Percentiles rank a stretch among this genome's conserved stretches.
Evolutionary conservation across 2,329 filamentous ascomycete species (phyloP).

Genomic region (Curvularia hawaiiensis): DNA sequence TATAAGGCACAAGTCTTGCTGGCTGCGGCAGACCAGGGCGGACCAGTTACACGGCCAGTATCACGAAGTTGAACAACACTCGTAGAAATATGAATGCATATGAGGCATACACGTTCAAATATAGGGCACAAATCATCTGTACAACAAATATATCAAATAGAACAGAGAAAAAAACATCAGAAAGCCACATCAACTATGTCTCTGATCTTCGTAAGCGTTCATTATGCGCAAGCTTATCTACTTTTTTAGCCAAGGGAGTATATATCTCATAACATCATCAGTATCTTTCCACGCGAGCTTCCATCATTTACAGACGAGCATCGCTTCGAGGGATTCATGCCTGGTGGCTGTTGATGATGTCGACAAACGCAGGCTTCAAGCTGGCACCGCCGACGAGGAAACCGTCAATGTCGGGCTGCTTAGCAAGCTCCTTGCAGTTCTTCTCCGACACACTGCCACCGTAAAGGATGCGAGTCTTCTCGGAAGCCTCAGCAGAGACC

Average conservation of each 20-base stretch:
- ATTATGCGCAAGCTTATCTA: constrained; percentile 12
- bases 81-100: background rate
- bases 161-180: background rate
- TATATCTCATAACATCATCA: constrained; percentile 8
- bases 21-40: background rate
- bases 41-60: background rate
- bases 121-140: constrained; percentile 26
- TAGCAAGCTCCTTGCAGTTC: constrained; percentile 93
- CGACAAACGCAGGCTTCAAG: constrained; percentile 89
- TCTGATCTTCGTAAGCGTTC: constrained; percentile 6
- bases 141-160: constrained; percentile 26
- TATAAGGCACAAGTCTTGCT: background rate
- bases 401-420: constrained; percentile 94
- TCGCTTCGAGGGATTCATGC: constrained; percentile 46
- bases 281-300: constrained; percentile 1
- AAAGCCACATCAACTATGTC: background rate
- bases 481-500: constrained; percentile 77
- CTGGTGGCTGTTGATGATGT: constrained; percentile 68
- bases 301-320: constrained; percentile 44
- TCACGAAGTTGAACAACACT: background rate
- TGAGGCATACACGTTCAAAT: background rate
- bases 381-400: constrained; percentile 97
- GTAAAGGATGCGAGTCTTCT: constrained; percentile 92
- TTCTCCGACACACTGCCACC: constrained; percentile 97
- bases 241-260: background rate